Base-by-base conservation (phyloP, 306 rosid genomes). In the Bauhinia variegata region DNA sequence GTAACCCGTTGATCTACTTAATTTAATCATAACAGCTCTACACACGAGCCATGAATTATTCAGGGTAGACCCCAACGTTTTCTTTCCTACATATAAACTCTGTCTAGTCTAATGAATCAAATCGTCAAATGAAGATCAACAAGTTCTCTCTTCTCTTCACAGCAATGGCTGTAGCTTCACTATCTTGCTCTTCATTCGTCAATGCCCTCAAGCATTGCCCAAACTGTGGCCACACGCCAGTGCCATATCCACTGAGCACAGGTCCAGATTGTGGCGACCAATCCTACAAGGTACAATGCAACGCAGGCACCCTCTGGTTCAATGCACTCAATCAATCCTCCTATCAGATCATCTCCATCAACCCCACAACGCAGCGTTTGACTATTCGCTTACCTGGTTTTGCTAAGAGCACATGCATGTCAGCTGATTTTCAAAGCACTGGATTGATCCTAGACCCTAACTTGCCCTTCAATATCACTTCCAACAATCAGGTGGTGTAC, bases 171-270 rank as follows among this genome's bases (percentile, higher is more conserved):
- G 4, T 23, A 23, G 28, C 28, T 23, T 23, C 32, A 4, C 33
- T 61, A 46, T 71, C 57, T 14, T 43, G 9, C 49, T 30, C 36
- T 1, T 12, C 33, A 15, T 54, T 4, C 1, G 38, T 44, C 7
- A 18, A 11, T 5, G 47, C 73, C 7, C 30, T 62, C 11, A 63
- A 60, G 30, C 67, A 8, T 7, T 80, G 85, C 43, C 71, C 66
- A 5, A n/a, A 63, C 13, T 77, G 85, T 11, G 77, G 85, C 2
- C 44, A 6, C 11, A 62, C 49, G 43, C 57, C 28, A 7, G 76
- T 82, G 5, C 83, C 83, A 5, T 78, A 67, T 31, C 83, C 86
- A 13, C 65, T 82, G 1, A 82, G 86, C 70, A 71, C 76, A 0
- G 43, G 68, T 10, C 74, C 79, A n/a, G 50, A 52, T 17, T 82